These are phyloP conservation scores for Austroboletus niveus DNA, from an alignment of 1,284 basidiomycete species.

Conservation along the genomic window DNA sequence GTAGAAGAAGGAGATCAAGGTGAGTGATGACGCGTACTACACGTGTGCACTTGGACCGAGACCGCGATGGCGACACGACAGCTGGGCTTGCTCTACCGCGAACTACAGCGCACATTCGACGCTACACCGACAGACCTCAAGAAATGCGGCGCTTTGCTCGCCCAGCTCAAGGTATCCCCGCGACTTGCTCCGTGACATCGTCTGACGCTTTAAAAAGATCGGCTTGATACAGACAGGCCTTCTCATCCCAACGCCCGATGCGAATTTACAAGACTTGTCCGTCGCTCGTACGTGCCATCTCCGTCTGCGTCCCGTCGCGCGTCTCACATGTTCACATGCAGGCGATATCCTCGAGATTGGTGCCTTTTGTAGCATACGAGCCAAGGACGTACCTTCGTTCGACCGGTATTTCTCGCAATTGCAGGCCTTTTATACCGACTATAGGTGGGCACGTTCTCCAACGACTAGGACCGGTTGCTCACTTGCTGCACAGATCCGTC, in stretches of 20 bases:
- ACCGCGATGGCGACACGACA: slow-evolving; percentile 49
- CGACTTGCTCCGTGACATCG: neutral
- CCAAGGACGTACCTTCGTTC: slow-evolving; percentile 87
- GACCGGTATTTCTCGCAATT: slow-evolving; percentile 95
- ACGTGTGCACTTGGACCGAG: slow-evolving; percentile 12
- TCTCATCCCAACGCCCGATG: slow-evolving; percentile 61
- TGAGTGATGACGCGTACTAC: no score
- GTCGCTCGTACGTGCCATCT: slow-evolving; percentile 58
- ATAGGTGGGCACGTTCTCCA: slow-evolving; percentile 48
- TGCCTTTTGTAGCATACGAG: slow-evolving; percentile 89
- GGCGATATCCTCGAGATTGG: slow-evolving; percentile 96
- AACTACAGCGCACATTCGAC: slow-evolving; percentile 61
- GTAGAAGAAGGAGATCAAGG: neutral
- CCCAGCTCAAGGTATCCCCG: slow-evolving; percentile 66
- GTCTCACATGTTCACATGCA: slow-evolving; percentile 31
- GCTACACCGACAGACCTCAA: slow-evolving; percentile 63
- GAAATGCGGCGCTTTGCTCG: slow-evolving; percentile 58
- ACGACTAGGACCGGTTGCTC: neutral
- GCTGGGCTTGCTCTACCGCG: slow-evolving; percentile 54
- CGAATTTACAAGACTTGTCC: slow-evolving; percentile 60
- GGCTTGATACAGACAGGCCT: slow-evolving; percentile 77
- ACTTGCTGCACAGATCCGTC: slow-evolving; percentile 45
- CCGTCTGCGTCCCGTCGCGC: neutral
- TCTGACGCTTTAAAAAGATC: slow-evolving; percentile 48
- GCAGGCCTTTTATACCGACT: slow-evolving; percentile 90